Conservation (phyloP, 73 alveolate genomes). For the Paramecium primaurelia region DNA sequence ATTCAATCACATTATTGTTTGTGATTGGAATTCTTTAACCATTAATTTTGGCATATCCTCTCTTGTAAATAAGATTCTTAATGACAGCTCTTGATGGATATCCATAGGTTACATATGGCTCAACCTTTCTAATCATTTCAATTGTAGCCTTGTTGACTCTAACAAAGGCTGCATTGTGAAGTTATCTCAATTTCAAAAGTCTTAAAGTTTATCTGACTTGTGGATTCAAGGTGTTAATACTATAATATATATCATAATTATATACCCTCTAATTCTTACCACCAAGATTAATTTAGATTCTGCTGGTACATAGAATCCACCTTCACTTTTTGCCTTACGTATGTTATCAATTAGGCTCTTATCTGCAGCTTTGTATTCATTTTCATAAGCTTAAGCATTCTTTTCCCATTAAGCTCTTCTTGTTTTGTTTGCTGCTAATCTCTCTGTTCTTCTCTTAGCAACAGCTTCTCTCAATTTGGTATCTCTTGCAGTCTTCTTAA, state of each 20-base stretch:
- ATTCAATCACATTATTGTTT: slow-evolving; percentile 86
- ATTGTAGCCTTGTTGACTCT: slow-evolving; percentile 91
- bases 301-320: slow-evolving; percentile 66
- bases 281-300: slow-evolving; percentile 61
- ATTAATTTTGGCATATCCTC: slow-evolving; percentile 82
- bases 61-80: slow-evolving; percentile 88
- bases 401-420: slow-evolving; percentile 52
- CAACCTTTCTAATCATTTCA: slow-evolving; percentile 88
- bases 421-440: slow-evolving; percentile 44
- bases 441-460: slow-evolving; percentile 45
- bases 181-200: slow-evolving; percentile 89
- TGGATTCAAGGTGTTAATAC: slow-evolving; percentile 88
- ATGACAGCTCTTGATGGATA: slow-evolving; percentile 86
- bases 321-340: slow-evolving; percentile 58
- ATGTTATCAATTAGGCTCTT: slow-evolving; percentile 51
- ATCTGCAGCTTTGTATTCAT: slow-evolving; percentile 55
- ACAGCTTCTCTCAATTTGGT: slow-evolving; percentile 51
- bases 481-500: slow-evolving; percentile 46
- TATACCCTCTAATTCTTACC: slow-evolving; percentile 71
- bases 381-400: slow-evolving; percentile 58
- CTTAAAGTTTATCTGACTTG: slow-evolving; percentile 80
- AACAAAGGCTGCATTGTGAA: slow-evolving; percentile 92
- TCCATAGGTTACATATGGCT: slow-evolving; percentile 91
- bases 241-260: slow-evolving; percentile 42
- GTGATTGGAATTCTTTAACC: slow-evolving; percentile 89